Conservation (phyloP, 164 flowering plant species). For the Dillenia turbinata region DNA sequence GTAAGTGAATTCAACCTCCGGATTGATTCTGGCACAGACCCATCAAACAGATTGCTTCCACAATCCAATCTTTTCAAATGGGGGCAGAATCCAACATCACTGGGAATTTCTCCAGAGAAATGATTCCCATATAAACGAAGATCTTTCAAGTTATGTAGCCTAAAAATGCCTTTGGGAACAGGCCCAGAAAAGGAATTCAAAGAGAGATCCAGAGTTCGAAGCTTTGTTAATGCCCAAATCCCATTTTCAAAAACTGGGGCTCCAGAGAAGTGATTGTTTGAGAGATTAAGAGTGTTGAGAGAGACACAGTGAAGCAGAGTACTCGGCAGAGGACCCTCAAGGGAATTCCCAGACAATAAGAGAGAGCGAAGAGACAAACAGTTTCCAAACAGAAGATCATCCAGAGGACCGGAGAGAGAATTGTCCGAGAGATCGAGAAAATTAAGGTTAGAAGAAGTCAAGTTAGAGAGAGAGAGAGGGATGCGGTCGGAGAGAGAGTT, state of each 20-base stretch:
- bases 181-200: constrained; percentile 54
- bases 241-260: constrained; percentile 41
- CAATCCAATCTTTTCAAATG: constrained; percentile 57
- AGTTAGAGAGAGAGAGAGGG: constrained; percentile 22
- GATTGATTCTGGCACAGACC: constrained; percentile 50
- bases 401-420: constrained; percentile 56
- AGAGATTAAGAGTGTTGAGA: constrained; percentile 54
- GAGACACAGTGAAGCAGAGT: constrained; percentile 31
- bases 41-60: constrained; percentile 51
- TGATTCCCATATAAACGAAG: constrained; percentile 47
- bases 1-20: constrained; percentile 35
- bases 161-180: constrained; percentile 45
- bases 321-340: constrained; percentile 66
- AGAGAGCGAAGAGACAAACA: constrained; percentile 43
- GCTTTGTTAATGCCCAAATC: constrained; percentile 47
- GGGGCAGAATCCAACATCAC: constrained; percentile 67
- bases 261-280: constrained; percentile 65
- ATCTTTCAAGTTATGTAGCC: constrained; percentile 60
- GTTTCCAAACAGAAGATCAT: constrained; percentile 43
- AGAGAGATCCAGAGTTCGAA: constrained; percentile 70
- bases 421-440: constrained; percentile 65
- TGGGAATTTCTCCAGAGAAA: constrained; percentile 62
- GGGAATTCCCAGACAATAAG: constrained; percentile 47
- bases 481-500: constrained; percentile 59
- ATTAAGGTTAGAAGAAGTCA: constrained; percentile 23